These are phyloP conservation scores for Aspergillus indologenus DNA, from an alignment of 495 filamentous ascomycete species.

Conservation along the genomic window DNA sequence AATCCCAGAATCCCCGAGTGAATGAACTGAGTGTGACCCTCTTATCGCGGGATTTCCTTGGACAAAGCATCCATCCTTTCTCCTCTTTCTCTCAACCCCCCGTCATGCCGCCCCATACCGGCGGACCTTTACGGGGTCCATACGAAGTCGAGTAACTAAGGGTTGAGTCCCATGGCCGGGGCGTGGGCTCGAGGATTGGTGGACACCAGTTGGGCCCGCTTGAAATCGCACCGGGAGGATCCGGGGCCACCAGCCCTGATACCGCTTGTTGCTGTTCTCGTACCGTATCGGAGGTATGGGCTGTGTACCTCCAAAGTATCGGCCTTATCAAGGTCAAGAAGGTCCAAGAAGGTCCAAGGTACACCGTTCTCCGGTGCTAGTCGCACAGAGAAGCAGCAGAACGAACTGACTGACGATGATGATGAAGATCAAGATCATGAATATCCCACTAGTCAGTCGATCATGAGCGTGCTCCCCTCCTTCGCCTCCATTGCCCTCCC, in stretches of 20 bases:
- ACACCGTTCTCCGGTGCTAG: neutral
- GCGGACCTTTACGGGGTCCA: constrained; percentile 7
- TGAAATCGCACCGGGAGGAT: constrained; percentile 23
- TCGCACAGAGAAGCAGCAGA: neutral
- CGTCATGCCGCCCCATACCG: constrained; percentile 10
- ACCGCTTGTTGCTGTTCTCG: neutral
- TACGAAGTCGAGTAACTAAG: constrained; percentile 7
- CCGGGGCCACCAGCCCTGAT: constrained; percentile 17
- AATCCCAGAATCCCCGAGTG: neutral
- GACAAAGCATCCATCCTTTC: neutral
- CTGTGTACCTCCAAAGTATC: neutral
- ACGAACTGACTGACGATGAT: too few species aligned
- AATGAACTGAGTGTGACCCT: constrained; percentile 7
- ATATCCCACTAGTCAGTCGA: neutral
- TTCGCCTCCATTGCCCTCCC: neutral
- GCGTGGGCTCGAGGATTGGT: constrained; percentile 29
- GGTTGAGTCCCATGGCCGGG: too few species aligned
- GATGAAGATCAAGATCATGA: too few species aligned
- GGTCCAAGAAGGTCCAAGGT: neutral
- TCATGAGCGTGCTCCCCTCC: neutral
- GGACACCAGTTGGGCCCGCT: constrained; percentile 6
- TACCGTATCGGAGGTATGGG: constrained; percentile 1
- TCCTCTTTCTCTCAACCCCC: neutral
- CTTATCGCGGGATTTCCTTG: constrained; percentile 7
- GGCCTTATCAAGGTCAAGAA: neutral